Conservation (phyloP, 2,329 filamentous ascomycete genomes). For the Aaosphaeria arxii region DNA sequence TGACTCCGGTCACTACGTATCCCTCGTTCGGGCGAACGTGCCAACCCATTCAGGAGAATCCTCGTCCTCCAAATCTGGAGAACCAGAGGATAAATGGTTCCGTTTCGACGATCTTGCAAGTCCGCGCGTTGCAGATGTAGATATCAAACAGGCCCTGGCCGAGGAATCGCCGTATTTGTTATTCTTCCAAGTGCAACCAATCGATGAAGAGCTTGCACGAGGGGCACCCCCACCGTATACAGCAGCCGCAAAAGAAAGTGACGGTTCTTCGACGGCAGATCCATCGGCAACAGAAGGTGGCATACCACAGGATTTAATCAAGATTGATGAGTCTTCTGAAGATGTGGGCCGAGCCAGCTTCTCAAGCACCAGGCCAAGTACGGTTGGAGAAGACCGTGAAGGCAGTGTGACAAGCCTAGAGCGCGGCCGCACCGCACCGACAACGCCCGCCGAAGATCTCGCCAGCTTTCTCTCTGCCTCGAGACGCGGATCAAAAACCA, state of each 20-base stretch:
- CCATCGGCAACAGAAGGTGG: conserved; percentile 6
- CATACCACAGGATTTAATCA: conserved; percentile 9
- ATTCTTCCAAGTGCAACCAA: conserved; percentile 92
- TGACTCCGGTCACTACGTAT: conserved; percentile 87
- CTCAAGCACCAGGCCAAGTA: conserved; percentile 39
- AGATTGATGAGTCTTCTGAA: conserved; percentile 19
- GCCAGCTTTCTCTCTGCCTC: conserved; percentile 28
- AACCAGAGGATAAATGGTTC: conserved; percentile 64
- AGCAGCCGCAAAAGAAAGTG: conserved; percentile 33
- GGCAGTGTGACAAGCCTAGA: conserved; percentile 22
- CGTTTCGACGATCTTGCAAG: conserved; percentile 84
- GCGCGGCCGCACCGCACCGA: conserved; percentile 32
- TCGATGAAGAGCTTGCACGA: conserved; percentile 62
- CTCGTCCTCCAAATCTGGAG: conserved; percentile 42
- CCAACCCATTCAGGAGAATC: conserved; percentile 15
- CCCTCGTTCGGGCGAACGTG: conserved; percentile 73
- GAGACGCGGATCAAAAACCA: conserved; percentile 30
- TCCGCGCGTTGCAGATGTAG: conserved; percentile 69
- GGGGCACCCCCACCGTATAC: conserved; percentile 42
- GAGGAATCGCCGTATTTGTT: conserved; percentile 92
- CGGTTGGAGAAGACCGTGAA: conserved; percentile 38
- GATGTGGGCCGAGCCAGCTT: conserved; percentile 30
- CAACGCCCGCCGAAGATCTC: conserved; percentile 46
- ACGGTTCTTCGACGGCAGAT: conserved; percentile 10
- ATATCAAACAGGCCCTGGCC: conserved; percentile 73